Base-by-base conservation (phyloP, 768 basidiomycete genomes). In the Lactifluus hygrophoroides region DNA sequence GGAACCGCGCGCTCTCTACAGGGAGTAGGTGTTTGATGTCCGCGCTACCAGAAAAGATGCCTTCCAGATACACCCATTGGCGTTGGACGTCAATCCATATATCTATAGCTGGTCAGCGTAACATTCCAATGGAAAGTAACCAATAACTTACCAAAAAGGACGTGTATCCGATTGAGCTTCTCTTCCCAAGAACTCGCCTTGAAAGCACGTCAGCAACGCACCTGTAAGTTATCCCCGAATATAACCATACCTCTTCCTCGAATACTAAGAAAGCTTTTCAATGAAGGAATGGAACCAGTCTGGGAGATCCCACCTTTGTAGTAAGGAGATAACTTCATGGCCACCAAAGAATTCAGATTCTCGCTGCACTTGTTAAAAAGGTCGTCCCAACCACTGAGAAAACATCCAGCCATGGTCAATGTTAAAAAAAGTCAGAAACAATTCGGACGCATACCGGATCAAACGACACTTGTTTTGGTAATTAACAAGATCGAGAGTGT, bases 81-180 rank as follows among this genome's bases (percentile, higher is more conserved):
- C 96, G 84, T 66, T 99, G 96, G 16, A 99, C 96, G 66, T 99
- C 96, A 65, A 99, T 96, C 96, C 96, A 99, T 37, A 98, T 88
- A 72, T 99, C 91, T 92, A 63, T 25, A 16, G 37, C 40, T 30
- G 23, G 21, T 68, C 45, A 70, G 53, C 25, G 9, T 13, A 28
- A n/a, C 2, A 34, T 34, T 40, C 10, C 6, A n/a, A 16, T 11
- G 25, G 48, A 49, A 25, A 45, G 43, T 27, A 10, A 17, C 23
- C 1, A 1, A 14, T 0, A n/a, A 68, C 78, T 66, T 60, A 90
- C 90, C 95, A 67, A 99, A 98, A 10, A 99, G 80, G 32, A 96
- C 94, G 66, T 98, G 95, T 37, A 98, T 88, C 38, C 94, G 82
- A 71, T 97, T 98, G 17, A 97, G 80, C 72, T 94, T 95, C 71